Percentiles rank a stretch among this genome's conserved stretches.
These are phyloP conservation scores for Chamaecyparis obtusa DNA, from an alignment of 75 land plant species.

Conservation along the genomic window DNA sequence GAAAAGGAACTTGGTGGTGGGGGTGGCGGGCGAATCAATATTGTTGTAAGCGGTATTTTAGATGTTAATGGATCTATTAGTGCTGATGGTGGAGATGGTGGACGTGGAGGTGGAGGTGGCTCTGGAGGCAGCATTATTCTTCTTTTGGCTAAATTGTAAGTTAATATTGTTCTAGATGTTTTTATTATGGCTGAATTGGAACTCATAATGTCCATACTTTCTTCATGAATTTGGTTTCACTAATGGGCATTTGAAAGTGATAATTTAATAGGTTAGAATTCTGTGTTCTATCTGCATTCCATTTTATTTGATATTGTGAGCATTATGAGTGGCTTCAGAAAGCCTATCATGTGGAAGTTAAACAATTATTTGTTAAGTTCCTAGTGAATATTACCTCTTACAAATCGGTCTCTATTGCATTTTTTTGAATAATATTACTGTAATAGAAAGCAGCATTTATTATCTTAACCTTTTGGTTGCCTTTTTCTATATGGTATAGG, in stretches of 20 bases:
- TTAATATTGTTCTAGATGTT: background rate
- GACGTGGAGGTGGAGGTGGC: conserved; percentile 76
- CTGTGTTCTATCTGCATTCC: background rate
- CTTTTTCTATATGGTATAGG: background rate
- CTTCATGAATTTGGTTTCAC: background rate
- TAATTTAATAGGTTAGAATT: background rate
- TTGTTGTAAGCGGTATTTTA: conserved; percentile 37
- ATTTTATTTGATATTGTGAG: background rate
- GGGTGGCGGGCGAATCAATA: conserved; percentile 80
- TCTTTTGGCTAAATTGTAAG: conserved; percentile 67
- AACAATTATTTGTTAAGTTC: background rate
- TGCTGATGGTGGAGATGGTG: conserved; percentile 91
- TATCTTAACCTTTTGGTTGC: background rate
- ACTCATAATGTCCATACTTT: background rate
- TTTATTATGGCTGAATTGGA: background rate
- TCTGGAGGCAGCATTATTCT: conserved; percentile 90
- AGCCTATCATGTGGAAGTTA: background rate
- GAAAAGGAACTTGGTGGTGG: conserved; percentile 58
- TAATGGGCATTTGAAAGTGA: background rate
- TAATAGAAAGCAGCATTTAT: background rate
- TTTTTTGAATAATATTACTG: background rate
- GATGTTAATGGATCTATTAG: conserved; percentile 69
- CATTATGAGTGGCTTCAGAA: background rate
- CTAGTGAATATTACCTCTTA: background rate
- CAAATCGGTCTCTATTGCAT: background rate